Evolutionary conservation across 768 basidiomycete species (phyloP), one percentile per base, ranked within the genome.

Genomic region (Solioccasus polychromus): DNA sequence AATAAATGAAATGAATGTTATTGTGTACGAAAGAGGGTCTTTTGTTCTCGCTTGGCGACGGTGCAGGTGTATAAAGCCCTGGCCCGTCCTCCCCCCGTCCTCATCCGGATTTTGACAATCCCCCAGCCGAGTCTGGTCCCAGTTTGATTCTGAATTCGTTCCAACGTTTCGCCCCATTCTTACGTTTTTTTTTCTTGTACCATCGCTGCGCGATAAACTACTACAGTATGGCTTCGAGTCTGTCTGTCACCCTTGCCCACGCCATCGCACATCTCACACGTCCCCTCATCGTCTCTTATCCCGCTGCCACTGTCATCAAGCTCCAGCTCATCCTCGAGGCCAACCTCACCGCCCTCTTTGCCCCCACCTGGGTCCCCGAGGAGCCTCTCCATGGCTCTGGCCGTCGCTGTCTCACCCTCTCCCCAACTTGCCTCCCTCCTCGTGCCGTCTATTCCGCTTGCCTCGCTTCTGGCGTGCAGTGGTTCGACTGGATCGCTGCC

Each of bases 401-500:
- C 39, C 82, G 80, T 45, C 85, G 88, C 58, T 85, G 82, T 69
- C 79, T 89, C 55, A 76, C 83, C 42, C 75, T 91, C 44, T 83
- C 87, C 5, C 85, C 85, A 10, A 59, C 67, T 50, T 78, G 79
- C 55, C 74, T 81, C 2, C 88, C 88, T 19, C 87, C 88, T 35
- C 80, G 82, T 31, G 71, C 79, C 55, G 72, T 90, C 57, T 81
- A 88, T 68, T 68, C 78, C 43, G 83, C 87, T 12, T 89, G 88
- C 66, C 69, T 82, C 44, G 71, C 80, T 19, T 72, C 83, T 30
- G 79, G 79, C 47, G 74, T 90, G 25, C 83, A 86, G 57, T 91
- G 88, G 88, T 81, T 82, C 47, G 80, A 86, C 61, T 91, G 88
- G 88, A 85, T 88, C 43, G 55, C 73, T 36, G 70, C 76, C 47